Base-by-base conservation (phyloP, 805 yeast species). In the Priceomyces fermenticarens region DNA sequence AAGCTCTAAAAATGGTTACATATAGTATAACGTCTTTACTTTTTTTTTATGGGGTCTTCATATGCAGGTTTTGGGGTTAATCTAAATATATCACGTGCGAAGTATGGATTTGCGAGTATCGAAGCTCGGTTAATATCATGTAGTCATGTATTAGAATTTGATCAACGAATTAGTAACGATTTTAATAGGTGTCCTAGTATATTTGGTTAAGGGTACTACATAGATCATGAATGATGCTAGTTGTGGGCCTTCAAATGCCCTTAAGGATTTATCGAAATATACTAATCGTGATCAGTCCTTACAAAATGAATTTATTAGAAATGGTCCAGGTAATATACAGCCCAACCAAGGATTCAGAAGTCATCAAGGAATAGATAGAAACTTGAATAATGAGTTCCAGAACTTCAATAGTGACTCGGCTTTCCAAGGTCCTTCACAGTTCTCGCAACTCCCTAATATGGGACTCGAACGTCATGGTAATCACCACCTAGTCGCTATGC, bases 161-260 rank as follows among this genome's bases (percentile, higher is more conserved):
- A 29, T 29, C 6, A 9, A 29, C 14, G 9, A 4, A n/a, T 29
- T 29, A 29, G 14, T 13, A n/a, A n/a, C 31, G 31, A 5, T n/a
- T n/a, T n/a, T n/a, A n/a, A n/a, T 5, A 29, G 31, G 9, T n/a
- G 6, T n/a, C 31, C 7, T 13, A 3, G 4, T 13, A 31, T 31
- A 31, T n/a, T 13, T 31, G 33, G 9, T 29, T 29, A 13, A 9
- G 31, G 12, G 9, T 31, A n/a, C 8, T 4, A 31, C 4, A 14
- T 13, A 10, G 13, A 33, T 13, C 8, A 35, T 35, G 38, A 35
- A 35, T 20, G 38, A 35, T 43, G 62, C 37, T 10, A 62, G 62
- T 31, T 75, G 80, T 58, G 73, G 77, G 16, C 74, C 73, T 3
- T 56, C 69, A 3, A 73, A 65, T 44, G 77, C 78, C 10, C 51